These are phyloP conservation scores for Xanthoparmelia taractica DNA, from an alignment of 495 filamentous ascomycete genomes.

Conservation along the genomic window DNA sequence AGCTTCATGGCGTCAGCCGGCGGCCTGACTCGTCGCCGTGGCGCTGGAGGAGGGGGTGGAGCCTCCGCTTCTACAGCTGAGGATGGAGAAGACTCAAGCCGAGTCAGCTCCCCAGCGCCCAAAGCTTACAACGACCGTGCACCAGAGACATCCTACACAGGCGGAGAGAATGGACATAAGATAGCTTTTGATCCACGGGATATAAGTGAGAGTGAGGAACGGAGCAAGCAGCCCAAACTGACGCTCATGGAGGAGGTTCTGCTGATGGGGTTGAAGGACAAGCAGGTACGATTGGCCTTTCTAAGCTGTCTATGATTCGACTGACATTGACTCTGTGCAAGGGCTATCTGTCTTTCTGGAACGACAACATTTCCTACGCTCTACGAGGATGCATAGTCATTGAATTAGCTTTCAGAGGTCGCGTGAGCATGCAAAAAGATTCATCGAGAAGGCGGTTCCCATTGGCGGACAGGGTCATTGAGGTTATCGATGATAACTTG, in stretches of 20 bases:
- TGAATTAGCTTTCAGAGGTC: conserved; percentile 89
- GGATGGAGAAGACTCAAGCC: conserved; percentile 52
- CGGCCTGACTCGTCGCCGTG: conserved; percentile 70
- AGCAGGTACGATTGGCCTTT: conserved; percentile 60
- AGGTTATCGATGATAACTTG: conserved; percentile 93
- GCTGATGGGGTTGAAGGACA: conserved; percentile 92
- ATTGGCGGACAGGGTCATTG: conserved; percentile 83
- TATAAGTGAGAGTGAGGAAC: conserved; percentile 92
- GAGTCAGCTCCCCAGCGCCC: conserved; percentile 61
- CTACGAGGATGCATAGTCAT: conserved; percentile 96
- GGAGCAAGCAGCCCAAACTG: conserved; percentile 95
- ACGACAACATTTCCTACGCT: conserved; percentile 98
- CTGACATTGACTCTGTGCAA: conserved; percentile 32
- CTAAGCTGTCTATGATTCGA: not conserved
- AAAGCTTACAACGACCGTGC: conserved; percentile 52
- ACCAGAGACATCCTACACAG: conserved; percentile 88
- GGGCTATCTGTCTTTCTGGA: conserved; percentile 99
- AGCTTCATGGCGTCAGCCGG: conserved; percentile 54
- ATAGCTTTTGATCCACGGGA: conserved; percentile 97
- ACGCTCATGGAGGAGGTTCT: conserved; percentile 98
- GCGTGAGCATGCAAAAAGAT: conserved; percentile 98
- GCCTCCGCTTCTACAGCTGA: conserved; percentile 40
- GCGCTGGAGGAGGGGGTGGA: conserved; percentile 58
- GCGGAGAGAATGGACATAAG: conserved; percentile 92
- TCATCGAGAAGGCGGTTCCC: conserved; percentile 86